phyloP scores from a whole-genome alignment of 257 asterid species.

The Capsicum chinense region DNA sequence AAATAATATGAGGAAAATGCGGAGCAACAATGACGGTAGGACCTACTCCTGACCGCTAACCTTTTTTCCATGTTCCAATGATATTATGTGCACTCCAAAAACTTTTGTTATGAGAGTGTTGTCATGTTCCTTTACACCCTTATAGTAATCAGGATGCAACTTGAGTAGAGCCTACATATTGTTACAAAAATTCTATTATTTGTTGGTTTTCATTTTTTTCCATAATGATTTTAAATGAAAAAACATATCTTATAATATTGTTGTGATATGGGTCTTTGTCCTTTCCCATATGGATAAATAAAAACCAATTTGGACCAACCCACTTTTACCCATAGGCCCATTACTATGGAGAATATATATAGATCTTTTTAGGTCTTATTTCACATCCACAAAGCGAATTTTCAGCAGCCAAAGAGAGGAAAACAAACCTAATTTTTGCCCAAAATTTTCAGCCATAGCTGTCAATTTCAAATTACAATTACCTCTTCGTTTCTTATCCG shows the following conservation, averaged over 20 bases:
- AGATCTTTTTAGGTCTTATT: too few relatives aligned
- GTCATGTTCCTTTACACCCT: conserved; percentile 77
- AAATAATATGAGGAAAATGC: background rate
- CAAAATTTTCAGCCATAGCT: too few relatives aligned
- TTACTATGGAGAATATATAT: too few relatives aligned
- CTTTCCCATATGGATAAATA: too few relatives aligned
- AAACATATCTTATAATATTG: background rate
- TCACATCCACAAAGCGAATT: too few relatives aligned
- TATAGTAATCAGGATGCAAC: conserved; percentile 87
- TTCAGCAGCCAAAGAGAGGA: too few relatives aligned
- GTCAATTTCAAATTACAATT: too few relatives aligned
- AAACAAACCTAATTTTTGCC: too few relatives aligned
- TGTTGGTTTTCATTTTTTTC: background rate
- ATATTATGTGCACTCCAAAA: conserved; percentile 87
- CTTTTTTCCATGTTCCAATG: conserved; percentile 73
- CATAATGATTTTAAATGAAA: background rate
- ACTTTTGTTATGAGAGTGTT: conserved; percentile 95
- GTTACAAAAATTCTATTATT: conserved; percentile 20
- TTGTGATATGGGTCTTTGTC: too few relatives aligned
- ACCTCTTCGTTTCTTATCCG: too few relatives aligned
- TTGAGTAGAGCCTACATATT: conserved; percentile 65
- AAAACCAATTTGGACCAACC: too few relatives aligned
- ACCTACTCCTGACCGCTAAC: conserved; percentile 42
- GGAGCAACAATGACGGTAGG: conserved; percentile 25
- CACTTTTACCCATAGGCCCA: too few relatives aligned